Percentiles rank a stretch among this genome's conserved stretches.
phyloP scores from a whole-genome alignment of 2,329 filamentous ascomycete species.

The Aureobasidium lini region DNA sequence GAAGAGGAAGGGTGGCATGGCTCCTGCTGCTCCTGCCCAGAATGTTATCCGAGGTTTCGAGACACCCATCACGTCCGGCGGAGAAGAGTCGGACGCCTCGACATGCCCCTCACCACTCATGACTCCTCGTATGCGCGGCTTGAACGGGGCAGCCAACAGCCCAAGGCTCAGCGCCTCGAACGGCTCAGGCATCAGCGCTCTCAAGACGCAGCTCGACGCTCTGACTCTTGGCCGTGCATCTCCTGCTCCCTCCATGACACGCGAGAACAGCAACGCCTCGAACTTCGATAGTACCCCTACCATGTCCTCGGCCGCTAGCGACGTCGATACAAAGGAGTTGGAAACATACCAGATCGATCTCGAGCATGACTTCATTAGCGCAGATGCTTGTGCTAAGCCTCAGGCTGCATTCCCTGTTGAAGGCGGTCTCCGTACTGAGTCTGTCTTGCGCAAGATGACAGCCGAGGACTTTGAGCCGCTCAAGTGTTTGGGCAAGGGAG shows the following conservation, averaged over 20 bases:
- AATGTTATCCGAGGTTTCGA: slow-evolving; percentile 42
- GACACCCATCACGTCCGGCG: slow-evolving; percentile 44
- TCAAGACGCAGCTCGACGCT: slow-evolving; percentile 74
- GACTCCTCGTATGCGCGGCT: slow-evolving; percentile 30
- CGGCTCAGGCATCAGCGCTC: slow-evolving; percentile 62
- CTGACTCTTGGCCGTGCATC: slow-evolving; percentile 58
- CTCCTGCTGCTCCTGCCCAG: slow-evolving; percentile 30
- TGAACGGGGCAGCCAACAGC: slow-evolving; percentile 45
- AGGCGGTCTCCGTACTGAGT: slow-evolving; percentile 46
- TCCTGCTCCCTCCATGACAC: slow-evolving; percentile 42
- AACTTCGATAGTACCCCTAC: slow-evolving; percentile 41
- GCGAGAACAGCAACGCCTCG: slow-evolving; percentile 28
- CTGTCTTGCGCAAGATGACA: slow-evolving; percentile 70
- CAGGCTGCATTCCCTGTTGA: slow-evolving; percentile 37
- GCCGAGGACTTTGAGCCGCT: slow-evolving; percentile 84
- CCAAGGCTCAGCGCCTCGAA: slow-evolving; percentile 32
- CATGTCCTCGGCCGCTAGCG: slow-evolving; percentile 48
- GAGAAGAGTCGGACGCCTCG: slow-evolving; percentile 49
- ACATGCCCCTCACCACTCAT: slow-evolving; percentile 29
- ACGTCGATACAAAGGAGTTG: slow-evolving; percentile 63
- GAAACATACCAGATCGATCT: slow-evolving; percentile 81
- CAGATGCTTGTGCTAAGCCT: slow-evolving; percentile 39
- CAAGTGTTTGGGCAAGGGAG: slow-evolving; percentile 89
- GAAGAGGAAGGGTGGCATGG: slow-evolving; percentile 31
- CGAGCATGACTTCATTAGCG: slow-evolving; percentile 75